Evolutionary conservation across 257 asterid species (phyloP).

Genomic region (Cinchona pubescens): DNA sequence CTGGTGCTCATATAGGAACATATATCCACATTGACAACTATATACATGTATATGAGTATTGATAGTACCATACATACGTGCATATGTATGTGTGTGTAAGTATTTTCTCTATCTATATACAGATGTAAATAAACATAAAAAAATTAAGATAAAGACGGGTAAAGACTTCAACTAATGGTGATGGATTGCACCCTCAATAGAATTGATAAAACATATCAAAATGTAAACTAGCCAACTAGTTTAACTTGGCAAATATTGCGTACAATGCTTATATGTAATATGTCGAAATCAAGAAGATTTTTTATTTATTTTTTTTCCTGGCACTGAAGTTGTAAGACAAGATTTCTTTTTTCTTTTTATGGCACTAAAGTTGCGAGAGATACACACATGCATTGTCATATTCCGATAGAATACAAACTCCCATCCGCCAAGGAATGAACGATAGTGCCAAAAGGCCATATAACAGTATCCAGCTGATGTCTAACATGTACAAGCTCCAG

Average conservation of each 20-base stretch:
- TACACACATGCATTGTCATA: not conserved
- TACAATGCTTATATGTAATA: not conserved
- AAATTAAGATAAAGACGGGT: not conserved
- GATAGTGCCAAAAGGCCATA: not conserved
- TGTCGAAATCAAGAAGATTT: not conserved
- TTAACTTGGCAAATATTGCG: not conserved
- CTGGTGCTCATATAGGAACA: not conserved
- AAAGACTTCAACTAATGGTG: not conserved
- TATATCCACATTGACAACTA: not conserved
- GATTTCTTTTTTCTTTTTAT: not conserved
- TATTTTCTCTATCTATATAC: not conserved
- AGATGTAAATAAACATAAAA: not conserved
- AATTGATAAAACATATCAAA: not conserved
- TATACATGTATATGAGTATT: not conserved
- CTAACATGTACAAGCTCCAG: not conserved
- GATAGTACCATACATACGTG: not conserved
- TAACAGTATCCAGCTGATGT: not conserved
- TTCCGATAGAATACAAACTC: not conserved
- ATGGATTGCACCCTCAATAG: not conserved
- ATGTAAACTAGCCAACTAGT: not conserved
- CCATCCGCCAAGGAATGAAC: not conserved
- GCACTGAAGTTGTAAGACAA: not conserved
- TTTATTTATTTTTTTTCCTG: not conserved
- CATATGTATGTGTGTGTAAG: not conserved
- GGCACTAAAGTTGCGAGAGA: not conserved